These are phyloP conservation scores for Cryptosporidium xiaoi DNA, from an alignment of 169 alveolate genomes.

Conservation along the genomic window DNA sequence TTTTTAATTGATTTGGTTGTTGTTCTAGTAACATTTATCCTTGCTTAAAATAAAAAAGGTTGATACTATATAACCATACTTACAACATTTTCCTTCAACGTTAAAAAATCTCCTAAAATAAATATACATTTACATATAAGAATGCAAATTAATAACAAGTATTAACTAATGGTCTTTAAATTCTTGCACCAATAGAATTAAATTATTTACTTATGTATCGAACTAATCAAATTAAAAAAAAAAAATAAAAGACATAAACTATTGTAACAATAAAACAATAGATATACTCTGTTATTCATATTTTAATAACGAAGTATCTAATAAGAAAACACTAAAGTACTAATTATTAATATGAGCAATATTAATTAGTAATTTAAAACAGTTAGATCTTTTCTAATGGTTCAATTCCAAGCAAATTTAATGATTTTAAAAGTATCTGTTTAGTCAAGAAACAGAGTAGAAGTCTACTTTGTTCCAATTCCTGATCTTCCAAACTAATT, in stretches of 20 bases:
- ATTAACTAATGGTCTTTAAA: background rate
- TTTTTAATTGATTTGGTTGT: too few species aligned
- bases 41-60: too few species aligned
- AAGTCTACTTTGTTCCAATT: constrained; percentile 88
- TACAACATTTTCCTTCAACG: too few species aligned
- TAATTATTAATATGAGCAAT: background rate
- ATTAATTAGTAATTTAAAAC: background rate
- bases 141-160: background rate
- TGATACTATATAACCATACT: too few species aligned
- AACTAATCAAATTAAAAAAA: background rate
- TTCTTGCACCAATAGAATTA: background rate
- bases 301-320: too few species aligned
- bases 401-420: constrained; percentile 84
- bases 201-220: too few species aligned
- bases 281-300: too few species aligned
- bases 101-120: too few species aligned
- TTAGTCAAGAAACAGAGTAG: constrained; percentile 90
- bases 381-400: constrained; percentile 85
- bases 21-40: too few species aligned
- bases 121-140: too few species aligned
- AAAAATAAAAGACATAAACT: background rate
- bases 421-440: constrained; percentile 84
- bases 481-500: constrained; percentile 85
- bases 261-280: background rate
- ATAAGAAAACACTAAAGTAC: too few species aligned